Percentiles rank a stretch among this genome's conserved stretches.
Conservation (phyloP, 73 alveolate species). For the Effrenium voratum region DNA sequence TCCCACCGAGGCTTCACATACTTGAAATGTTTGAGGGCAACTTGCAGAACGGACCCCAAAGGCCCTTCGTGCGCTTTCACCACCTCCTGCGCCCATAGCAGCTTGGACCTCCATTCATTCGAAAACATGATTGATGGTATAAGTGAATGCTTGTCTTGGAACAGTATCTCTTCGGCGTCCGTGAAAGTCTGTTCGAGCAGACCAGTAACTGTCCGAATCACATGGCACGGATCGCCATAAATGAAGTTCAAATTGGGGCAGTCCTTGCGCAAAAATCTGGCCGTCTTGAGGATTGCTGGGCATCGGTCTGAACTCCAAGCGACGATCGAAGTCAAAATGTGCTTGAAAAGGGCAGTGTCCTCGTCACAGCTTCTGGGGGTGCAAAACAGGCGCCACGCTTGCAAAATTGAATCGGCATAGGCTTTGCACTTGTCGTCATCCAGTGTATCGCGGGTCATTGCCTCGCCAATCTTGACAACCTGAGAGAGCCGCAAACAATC, state of each 20-base stretch:
- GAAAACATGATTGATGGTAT: slow-evolving; percentile 8
- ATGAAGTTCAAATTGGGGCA: not conserved
- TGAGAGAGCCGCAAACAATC: no score
- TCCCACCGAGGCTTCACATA: slow-evolving; percentile 30
- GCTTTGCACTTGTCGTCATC: not conserved
- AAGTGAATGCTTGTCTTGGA: not conserved
- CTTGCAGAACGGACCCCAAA: not conserved
- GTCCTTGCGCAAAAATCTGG: not conserved
- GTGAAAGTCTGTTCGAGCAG: not conserved
- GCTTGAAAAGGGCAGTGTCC: not conserved
- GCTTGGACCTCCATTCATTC: slow-evolving; percentile 19
- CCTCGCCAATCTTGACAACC: no score
- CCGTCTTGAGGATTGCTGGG: slow-evolving; percentile 29
- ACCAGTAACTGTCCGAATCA: not conserved
- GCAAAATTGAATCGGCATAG: not conserved
- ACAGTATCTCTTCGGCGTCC: not conserved
- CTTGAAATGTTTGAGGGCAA: not conserved
- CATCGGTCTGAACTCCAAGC: slow-evolving; percentile 29
- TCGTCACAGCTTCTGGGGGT: not conserved
- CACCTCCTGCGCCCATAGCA: slow-evolving; percentile 7
- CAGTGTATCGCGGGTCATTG: no score
- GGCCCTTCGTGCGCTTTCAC: not conserved
- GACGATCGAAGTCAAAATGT: not conserved
- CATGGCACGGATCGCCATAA: slow-evolving; percentile 4
- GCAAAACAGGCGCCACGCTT: slow-evolving; percentile 2